Conservation (phyloP, 176 grass and related monocot species). For the Rhynchospora pubera region DNA sequence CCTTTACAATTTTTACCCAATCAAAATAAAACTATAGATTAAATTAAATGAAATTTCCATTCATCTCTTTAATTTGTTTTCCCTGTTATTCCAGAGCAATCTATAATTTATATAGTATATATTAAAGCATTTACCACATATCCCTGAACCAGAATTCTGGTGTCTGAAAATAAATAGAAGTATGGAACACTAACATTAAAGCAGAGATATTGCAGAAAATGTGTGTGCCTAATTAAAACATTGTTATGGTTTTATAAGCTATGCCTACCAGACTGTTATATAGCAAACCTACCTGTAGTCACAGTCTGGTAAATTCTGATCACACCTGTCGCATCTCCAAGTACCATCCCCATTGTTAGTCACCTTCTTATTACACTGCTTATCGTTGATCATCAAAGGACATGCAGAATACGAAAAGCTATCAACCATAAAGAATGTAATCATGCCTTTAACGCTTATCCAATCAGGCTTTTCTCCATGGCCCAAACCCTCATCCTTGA, state of each 20-base stretch:
- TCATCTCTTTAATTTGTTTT: too few relatives aligned
- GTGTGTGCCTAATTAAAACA: not conserved
- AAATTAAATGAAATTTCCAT: too few relatives aligned
- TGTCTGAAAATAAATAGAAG: not conserved
- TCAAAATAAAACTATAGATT: too few relatives aligned
- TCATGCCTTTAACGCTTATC: constrained; percentile 46
- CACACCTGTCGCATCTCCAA: constrained; percentile 61
- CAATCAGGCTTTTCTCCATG: constrained; percentile 53
- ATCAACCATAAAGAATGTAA: constrained; percentile 37
- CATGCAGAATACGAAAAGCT: constrained; percentile 73
- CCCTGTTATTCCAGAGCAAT: too few relatives aligned
- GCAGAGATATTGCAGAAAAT: not conserved
- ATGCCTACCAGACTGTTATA: not conserved
- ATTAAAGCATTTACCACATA: not conserved
- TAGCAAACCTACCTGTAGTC: constrained; percentile 31
- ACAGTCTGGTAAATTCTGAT: constrained; percentile 35
- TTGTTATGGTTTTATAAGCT: not conserved
- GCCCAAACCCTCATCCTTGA: constrained; percentile 66
- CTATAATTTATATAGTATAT: not conserved
- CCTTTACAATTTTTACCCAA: too few relatives aligned
- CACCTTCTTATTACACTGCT: constrained; percentile 62
- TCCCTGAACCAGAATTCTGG: not conserved
- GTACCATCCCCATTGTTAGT: constrained; percentile 70
- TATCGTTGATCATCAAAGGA: constrained; percentile 26
- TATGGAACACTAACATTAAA: not conserved